phyloP scores from a whole-genome alignment of 495 filamentous ascomycete species.

The Neurospora pannonica region DNA sequence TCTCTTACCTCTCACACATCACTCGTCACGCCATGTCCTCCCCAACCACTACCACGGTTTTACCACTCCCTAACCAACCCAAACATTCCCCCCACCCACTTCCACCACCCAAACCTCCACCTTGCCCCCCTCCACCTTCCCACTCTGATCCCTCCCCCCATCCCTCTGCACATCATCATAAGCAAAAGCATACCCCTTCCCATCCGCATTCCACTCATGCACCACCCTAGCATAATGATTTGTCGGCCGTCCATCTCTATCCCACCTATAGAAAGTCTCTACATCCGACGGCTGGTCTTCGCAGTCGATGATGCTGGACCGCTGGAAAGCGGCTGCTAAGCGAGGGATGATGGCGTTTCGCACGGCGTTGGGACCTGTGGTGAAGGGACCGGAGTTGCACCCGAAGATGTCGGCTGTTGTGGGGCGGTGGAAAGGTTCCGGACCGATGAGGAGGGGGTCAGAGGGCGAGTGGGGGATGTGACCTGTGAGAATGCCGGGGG shows the following conservation, averaged over 20 bases:
- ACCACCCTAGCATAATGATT: constrained; percentile 68
- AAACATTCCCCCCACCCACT: constrained; percentile 45
- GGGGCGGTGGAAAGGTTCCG: constrained; percentile 47
- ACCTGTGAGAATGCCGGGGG: constrained; percentile 14
- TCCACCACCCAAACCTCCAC: constrained; percentile 55
- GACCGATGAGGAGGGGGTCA: constrained; percentile 26
- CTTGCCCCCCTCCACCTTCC: constrained; percentile 52
- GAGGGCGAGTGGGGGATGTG: not conserved
- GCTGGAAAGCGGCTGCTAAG: constrained; percentile 60
- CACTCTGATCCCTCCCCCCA: constrained; percentile 54
- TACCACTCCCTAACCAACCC: constrained; percentile 11
- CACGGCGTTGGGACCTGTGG: constrained; percentile 40
- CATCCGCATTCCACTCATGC: constrained; percentile 55
- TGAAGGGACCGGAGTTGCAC: constrained; percentile 64
- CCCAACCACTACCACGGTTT: too few relatives aligned
- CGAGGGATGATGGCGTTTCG: constrained; percentile 55
- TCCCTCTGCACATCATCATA: constrained; percentile 68
- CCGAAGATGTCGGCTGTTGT: constrained; percentile 58
- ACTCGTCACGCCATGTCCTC: not conserved
- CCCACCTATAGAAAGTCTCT: constrained; percentile 44
- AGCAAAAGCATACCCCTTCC: constrained; percentile 67
- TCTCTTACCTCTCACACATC: not conserved
- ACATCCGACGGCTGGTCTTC: constrained; percentile 42
- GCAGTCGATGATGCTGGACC: constrained; percentile 41
- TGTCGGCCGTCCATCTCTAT: constrained; percentile 30